These are phyloP conservation scores for Nakazawaea ambrosiae DNA, from an alignment of 805 yeast species.

Conservation along the genomic window DNA sequence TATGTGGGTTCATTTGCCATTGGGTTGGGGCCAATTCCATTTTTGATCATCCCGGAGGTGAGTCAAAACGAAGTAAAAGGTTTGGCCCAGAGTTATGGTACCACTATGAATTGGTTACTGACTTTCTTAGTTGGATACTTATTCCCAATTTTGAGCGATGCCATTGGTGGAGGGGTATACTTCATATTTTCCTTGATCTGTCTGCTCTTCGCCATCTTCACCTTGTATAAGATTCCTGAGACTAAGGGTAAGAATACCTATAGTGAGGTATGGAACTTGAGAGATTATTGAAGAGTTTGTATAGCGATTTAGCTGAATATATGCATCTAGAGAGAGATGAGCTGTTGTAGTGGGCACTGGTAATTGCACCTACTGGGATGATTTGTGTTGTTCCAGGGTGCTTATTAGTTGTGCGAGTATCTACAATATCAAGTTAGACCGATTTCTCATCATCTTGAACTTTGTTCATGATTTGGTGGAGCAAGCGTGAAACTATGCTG, in stretches of 20 bases:
- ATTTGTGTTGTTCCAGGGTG: too few relatives aligned
- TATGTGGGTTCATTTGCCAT: conserved; percentile 66
- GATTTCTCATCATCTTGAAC: too few relatives aligned
- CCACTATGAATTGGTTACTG: conserved; percentile 85
- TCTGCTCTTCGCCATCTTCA: conserved; percentile 39
- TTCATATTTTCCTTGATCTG: conserved; percentile 61
- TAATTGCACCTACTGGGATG: too few relatives aligned
- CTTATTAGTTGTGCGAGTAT: too few relatives aligned
- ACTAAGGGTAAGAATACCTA: conserved; percentile 61
- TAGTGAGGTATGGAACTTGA: conserved; percentile 55
- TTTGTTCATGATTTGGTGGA: too few relatives aligned
- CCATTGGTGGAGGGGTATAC: conserved; percentile 75
- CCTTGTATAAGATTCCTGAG: conserved; percentile 55
- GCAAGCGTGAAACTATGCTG: too few relatives aligned
- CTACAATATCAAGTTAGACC: too few relatives aligned
- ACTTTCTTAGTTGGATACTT: conserved; percentile 75
- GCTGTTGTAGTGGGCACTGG: too few relatives aligned
- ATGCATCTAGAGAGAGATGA: too few relatives aligned
- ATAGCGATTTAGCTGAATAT: too few relatives aligned
- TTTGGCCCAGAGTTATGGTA: conserved; percentile 89
- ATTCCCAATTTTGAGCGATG: conserved; percentile 65
- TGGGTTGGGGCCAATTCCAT: conserved; percentile 96
- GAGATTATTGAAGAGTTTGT: not conserved
- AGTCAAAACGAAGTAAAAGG: conserved; percentile 76
- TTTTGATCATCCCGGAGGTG: conserved; percentile 81